phyloP scores from a whole-genome alignment of 495 filamentous ascomycete species.

The Melanomma pulvis-pyrius region DNA sequence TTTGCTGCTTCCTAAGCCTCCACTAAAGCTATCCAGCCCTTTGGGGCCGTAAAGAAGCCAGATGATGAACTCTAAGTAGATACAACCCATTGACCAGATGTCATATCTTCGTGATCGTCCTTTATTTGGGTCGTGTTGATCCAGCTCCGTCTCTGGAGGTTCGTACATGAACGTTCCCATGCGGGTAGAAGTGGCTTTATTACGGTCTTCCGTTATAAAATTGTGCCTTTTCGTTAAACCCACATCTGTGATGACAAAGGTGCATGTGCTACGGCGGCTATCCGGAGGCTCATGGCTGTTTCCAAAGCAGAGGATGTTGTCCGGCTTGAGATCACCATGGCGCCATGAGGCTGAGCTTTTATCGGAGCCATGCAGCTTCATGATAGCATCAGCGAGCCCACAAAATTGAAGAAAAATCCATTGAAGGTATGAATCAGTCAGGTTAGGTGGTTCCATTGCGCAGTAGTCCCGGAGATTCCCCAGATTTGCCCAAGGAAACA shows the following conservation, averaged over 20 bases:
- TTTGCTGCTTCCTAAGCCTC: neutral
- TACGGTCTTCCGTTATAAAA: slow-evolving; percentile 16
- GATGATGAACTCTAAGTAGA: slow-evolving; percentile 44
- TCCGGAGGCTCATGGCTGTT: neutral
- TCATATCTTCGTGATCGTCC: slow-evolving; percentile 44
- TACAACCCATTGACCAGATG: slow-evolving; percentile 49
- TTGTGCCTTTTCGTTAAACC: slow-evolving; percentile 40
- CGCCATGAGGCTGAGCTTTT: neutral
- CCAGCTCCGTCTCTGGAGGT: slow-evolving; percentile 38
- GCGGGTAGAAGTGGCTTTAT: slow-evolving; percentile 11
- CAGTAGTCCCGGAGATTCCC: slow-evolving; percentile 12
- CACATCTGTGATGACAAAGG: slow-evolving; percentile 40
- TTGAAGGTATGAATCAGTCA: neutral
- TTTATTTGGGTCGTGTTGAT: slow-evolving; percentile 7
- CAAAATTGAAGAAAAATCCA: slow-evolving; percentile 9
- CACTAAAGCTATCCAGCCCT: slow-evolving; percentile 31
- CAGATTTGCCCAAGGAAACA: slow-evolving; percentile 16
- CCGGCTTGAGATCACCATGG: too few species aligned
- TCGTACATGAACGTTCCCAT: slow-evolving; percentile 35
- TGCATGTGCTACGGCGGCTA: neutral
- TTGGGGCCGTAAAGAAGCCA: slow-evolving; percentile 45
- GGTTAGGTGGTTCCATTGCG: neutral
- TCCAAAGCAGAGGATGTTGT: slow-evolving; percentile 12
- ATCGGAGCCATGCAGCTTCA: neutral
- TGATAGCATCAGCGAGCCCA: slow-evolving; percentile 10